Percentiles rank a stretch among this genome's conserved stretches.
Conservation (phyloP, 2,329 filamentous ascomycete species). For the Hansfordia pulvinata region DNA sequence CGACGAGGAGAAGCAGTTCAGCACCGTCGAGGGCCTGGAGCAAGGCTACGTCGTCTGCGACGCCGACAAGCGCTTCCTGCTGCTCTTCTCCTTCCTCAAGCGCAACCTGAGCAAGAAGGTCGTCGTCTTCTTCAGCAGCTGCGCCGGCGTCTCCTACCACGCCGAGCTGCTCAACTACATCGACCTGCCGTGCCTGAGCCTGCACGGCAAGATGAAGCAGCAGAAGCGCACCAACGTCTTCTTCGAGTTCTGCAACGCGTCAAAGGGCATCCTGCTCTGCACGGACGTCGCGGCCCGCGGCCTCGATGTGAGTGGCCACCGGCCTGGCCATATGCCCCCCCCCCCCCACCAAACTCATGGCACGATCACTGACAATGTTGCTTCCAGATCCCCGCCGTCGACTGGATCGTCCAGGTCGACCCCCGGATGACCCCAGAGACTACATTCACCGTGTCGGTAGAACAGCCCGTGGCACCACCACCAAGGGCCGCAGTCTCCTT, state of each 20-base stretch:
- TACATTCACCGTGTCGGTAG: conserved; percentile 96
- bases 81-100: conserved; percentile 91
- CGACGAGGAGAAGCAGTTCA: conserved; percentile 76
- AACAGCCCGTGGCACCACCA: conserved; percentile 73
- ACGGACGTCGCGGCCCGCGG: conserved; percentile 94
- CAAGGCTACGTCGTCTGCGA: conserved; percentile 94
- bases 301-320: conserved; percentile 51
- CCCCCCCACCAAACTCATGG: not conserved
- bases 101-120: conserved; percentile 65
- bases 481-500: conserved; percentile 78
- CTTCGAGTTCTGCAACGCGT: conserved; percentile 78
- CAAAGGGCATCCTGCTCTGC: conserved; percentile 79
- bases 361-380: conserved; percentile 1
- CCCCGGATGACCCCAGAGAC: conserved; percentile 83
- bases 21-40: conserved; percentile 85
- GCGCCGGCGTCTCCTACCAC: conserved; percentile 91
- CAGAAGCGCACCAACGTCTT: conserved; percentile 98
- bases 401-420: conserved; percentile 95
- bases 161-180: conserved; percentile 95
- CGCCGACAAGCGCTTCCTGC: conserved; percentile 81
- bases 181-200: conserved; percentile 65
- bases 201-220: conserved; percentile 94
- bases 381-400: conserved; percentile 69
- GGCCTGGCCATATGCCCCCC: too few relatives aligned
- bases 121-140: conserved; percentile 77